Evolutionary conservation across 163 green algal species (phyloP), one percentile per base, ranked within the genome.

Genomic region (Scenedesmus sp.): DNA sequence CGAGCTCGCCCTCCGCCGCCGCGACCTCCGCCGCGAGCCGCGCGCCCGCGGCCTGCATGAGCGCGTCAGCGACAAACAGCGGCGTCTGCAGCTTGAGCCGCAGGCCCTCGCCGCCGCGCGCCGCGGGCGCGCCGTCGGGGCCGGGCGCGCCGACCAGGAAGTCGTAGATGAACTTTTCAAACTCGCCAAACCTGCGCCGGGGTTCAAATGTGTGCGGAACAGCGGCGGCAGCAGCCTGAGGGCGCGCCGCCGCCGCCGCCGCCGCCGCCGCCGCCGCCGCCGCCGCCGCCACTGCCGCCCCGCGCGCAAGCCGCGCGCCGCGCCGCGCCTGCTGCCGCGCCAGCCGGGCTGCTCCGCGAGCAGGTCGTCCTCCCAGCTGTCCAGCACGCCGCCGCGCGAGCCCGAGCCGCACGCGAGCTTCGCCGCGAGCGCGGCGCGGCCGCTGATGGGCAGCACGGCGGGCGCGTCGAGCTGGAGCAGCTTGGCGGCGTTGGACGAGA

Each of bases 11-110:
- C 20, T 75, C n/a, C 1, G 83, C 80, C 24, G 76, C 74, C 26
- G 50, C 73, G 26, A 87, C 26, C 58, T 88, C 67, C 33, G 34
- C 71, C 28, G 51, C 58, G 15, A 90, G 58, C 44, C 76, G 58
- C 47, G 72, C 50, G 5, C 82, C 62, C 5, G 88, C 88, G 1
- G 92, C 91, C 3, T 86, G 86, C 51, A 97, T 58, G 45, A 98
- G 83, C 4, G 94, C 94, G 42, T 95, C 90, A 0, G 90, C 88
- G n/a, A 98, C 91, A 66, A 87, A 93, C 60, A 99, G 83, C n/a
- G 96, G 96, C 45, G 96, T 98, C 70, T 96, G 87, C 69, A 99
- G 88, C 88, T 99, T 99, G 11, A 98, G 82, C 2, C 95, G 90
- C 60, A 97, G 80, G 18, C 89, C 87, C 87, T 99, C 95, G 29